Base-by-base conservation (phyloP, 495 filamentous ascomycete genomes). In the Neurospora sp. region DNA sequence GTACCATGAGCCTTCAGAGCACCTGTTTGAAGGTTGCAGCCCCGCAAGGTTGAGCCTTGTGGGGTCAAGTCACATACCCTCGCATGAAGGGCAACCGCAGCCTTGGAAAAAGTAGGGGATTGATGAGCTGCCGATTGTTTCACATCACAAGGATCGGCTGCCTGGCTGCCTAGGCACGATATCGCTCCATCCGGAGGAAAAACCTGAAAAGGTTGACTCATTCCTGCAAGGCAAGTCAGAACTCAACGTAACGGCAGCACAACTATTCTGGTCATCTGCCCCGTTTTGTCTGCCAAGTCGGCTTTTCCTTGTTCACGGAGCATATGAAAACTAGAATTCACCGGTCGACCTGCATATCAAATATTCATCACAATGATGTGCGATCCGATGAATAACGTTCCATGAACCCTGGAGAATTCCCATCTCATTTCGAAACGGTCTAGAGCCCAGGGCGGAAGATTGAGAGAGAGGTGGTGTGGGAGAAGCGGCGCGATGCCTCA, bases 401-500 rank as follows among this genome's bases (percentile, higher is more conserved):
- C 53, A 35, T 61, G 27, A 61, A 61, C 22, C 22, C 53, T 27
- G 53, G 22, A 14, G 2, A 35, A 18, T 61, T 18, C 14, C 6
- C 27, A 61, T 61, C 27, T 31, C 53, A 18, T 35, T 31, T 61
- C 46, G 53, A 61, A 35, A 61, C 53, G 27, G 27, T 35, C 53
- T 16, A 61, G 53, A 61, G 53, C 53, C 53, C 53, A 61, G 53
- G 6, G 22, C 53, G 53, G 14, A 61, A 61, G 12, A 61, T 18
- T 65, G 75, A 35, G n/a, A 69, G 18, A 41, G 76, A 75, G 78
- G 74, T 75, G 79, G 78, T 79, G 78, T 81, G 75, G 16, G 68
- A 70, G 31, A 46, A 71, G 37, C 71, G 71, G 68, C 69, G 53
- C 65, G 68, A 59, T 46, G 70, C 59, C 72, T 65, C 69, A 22